Evolutionary conservation across 352 stramenopile species (phyloP), one percentile per base, ranked within the genome.

Genomic region (Aphanomyces stellatus): DNA sequence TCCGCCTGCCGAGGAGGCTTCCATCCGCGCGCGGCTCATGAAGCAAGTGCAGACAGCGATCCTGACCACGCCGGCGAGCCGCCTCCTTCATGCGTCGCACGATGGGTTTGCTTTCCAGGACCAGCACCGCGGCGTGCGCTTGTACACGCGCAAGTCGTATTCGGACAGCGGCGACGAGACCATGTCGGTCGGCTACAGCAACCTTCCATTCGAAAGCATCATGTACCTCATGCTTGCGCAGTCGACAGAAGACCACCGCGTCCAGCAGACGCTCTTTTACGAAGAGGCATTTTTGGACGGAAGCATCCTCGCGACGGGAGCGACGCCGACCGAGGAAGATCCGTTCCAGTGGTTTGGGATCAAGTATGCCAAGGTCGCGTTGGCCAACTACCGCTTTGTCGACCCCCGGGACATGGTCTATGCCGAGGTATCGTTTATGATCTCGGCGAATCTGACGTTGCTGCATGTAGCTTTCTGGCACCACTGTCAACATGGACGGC

Each of bases 151-250:
- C 22, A 57, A 57, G 27, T 57, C 49, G 1, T 4, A 15, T 1
- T 57, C 49, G 1, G n/a, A n/a, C n/a, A 24, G 49, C 49, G 49
- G 49, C 1, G 30, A 57, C 22, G 49, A 57, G 49, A 57, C 49
- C 25, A 57, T 57, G 49, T 57, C 49, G n/a, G 49, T 57, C 4
- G 33, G 49, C 25, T 57, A 57, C 30, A 57, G 22, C 49, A 15
- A 57, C n/a, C 49, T 57, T 24, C 22, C 49, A n/a, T 57, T 57
- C 33, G 49, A 57, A 35, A 57, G 33, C 49, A 22, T 57, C 49
- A 34, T 57, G 49, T 57, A 57, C n/a, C 49, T 57, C 25, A 15
- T 57, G 19, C 28, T 57, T 22, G 49, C 49, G 33, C 49, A 30
- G 30, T 2, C 49, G 49, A 57, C 49, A 6, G 49, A 57, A 57